Percentiles rank a stretch among this genome's conserved stretches.
Evolutionary conservation across 768 basidiomycete genomes (phyloP).

Genomic region (Mycena rosella): DNA sequence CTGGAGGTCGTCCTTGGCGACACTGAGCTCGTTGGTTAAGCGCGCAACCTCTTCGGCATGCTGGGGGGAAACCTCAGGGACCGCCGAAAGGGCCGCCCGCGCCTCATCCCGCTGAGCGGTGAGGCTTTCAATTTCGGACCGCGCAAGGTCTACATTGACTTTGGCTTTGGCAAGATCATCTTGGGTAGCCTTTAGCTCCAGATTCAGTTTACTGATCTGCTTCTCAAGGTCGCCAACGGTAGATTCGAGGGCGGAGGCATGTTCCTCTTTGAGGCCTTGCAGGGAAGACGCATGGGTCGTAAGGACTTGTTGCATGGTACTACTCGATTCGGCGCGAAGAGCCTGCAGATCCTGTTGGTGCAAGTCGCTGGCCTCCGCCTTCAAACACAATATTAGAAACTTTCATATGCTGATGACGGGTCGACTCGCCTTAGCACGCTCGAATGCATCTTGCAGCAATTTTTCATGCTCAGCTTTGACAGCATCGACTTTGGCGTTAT

Average conservation of each 20-base stretch:
- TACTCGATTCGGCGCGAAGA: conserved; percentile 75
- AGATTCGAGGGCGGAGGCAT: conserved; percentile 69
- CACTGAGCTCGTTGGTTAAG: conserved; percentile 69
- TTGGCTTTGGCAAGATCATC: conserved; percentile 88
- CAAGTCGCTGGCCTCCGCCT: conserved; percentile 78
- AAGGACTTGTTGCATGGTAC: conserved; percentile 78
- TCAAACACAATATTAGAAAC: conserved; percentile 31
- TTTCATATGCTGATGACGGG: neutral
- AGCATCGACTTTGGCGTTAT: conserved; percentile 72
- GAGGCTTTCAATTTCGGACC: conserved; percentile 67
- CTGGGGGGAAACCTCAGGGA: conserved; percentile 55
- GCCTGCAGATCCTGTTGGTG: conserved; percentile 80
- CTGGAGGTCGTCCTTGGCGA: conserved; percentile 76
- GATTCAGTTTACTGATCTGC: conserved; percentile 67
- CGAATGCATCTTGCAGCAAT: conserved; percentile 77
- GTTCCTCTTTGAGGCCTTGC: conserved; percentile 73
- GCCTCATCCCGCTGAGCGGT: conserved; percentile 76
- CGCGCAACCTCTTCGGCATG: conserved; percentile 68
- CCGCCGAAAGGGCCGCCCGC: conserved; percentile 57
- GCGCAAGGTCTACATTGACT: conserved; percentile 62
- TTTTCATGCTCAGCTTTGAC: conserved; percentile 75
- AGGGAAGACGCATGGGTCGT: conserved; percentile 70
- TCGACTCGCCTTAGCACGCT: conserved; percentile 77
- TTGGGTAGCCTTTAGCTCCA: conserved; percentile 87
- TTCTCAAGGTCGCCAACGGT: conserved; percentile 72